A percentile compares a stretch with the other conserved stretches of the same genome.
Evolutionary conservation across 2,329 filamentous ascomycete genomes (phyloP).

Genomic region (Pestalotiopsis sp.): DNA sequence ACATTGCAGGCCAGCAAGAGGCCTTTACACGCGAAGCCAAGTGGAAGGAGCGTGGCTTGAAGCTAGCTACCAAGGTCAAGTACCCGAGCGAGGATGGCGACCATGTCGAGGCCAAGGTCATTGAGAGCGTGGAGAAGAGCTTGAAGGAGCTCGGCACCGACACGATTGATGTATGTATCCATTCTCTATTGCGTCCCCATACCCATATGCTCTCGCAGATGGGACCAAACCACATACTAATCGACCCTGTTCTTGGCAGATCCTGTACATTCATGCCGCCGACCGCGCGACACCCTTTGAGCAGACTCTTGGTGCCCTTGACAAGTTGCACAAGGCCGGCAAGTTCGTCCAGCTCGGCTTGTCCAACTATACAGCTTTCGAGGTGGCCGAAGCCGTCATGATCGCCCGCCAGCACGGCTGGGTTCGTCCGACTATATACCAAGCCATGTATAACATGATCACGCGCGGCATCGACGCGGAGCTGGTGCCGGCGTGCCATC

Average conservation of each 20-base stretch:
- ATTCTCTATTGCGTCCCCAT: not conserved
- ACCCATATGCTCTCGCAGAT: not conserved
- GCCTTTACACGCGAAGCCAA: constrained; percentile 71
- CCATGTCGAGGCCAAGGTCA: constrained; percentile 65
- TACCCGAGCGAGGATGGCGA: constrained; percentile 62
- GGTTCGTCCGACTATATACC: constrained; percentile 82
- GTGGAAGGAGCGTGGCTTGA: constrained; percentile 79
- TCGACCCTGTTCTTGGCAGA: constrained; percentile 29
- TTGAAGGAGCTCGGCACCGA: constrained; percentile 72
- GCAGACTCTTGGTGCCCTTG: constrained; percentile 74
- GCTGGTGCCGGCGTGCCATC: constrained; percentile 69
- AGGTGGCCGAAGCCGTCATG: constrained; percentile 82
- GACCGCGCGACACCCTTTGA: constrained; percentile 71
- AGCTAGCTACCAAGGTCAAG: constrained; percentile 71
- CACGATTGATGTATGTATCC: constrained; percentile 61
- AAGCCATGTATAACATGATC: constrained; percentile 85
- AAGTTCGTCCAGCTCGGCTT: constrained; percentile 82
- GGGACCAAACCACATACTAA: not conserved
- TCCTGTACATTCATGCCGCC: constrained; percentile 75
- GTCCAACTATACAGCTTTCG: constrained; percentile 83
- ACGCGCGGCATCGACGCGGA: constrained; percentile 75
- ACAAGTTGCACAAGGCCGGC: constrained; percentile 81
- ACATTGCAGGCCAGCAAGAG: constrained; percentile 73
- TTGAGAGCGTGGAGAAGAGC: constrained; percentile 64
- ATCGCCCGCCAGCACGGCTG: constrained; percentile 77